Evolutionary conservation across 257 asterid genomes (phyloP), one percentile per base, ranked within the genome.

Genomic region (Cinchona pubescens): DNA sequence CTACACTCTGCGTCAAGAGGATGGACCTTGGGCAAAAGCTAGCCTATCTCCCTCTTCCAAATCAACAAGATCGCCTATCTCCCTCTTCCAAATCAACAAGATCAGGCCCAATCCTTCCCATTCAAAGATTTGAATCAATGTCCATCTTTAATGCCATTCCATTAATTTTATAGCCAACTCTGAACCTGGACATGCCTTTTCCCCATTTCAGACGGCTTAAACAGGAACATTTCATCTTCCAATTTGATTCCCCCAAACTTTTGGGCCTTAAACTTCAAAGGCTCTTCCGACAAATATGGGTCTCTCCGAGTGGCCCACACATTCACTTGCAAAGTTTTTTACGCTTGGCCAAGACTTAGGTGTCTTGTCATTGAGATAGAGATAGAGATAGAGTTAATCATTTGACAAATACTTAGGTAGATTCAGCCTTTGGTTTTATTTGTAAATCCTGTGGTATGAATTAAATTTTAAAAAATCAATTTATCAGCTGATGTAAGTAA

Each of bases 241-340:
- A 43, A 43, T 58, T 59, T 35, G 13, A 72, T 6, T 0, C 72
- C 72, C 19, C 49, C 82, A 38, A 76, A 79, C 30, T 85, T 48
- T 38, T 81, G 81, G 0, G 89, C 85, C 66, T 38, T 58, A 67
- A 82, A 85, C n/a, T 45, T 69, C 1, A 34, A 42, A 1, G 83
- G 78, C 3, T 85, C 76, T 4, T 82, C 67, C 86, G 82, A 78
- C 4, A 53, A 9, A 23, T 46, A 32, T 2, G 76, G 65, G 49
- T 80, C 81, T 19, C 80, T 77, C 0, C 77, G 84, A 48, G 82
- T 77, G n/a, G 82, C 78, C 83, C 82, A 82, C 2, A 74, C 78
- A 29, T 82, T 82, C 16, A 85, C 83, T 35, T 80, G 7, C 27
- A 82, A 35, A 69, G 78, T 85, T 49, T 83, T 81, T n/a, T n/a